These are phyloP conservation scores for Neurospora sublineolata DNA, from an alignment of 495 filamentous ascomycete genomes.

Conservation along the genomic window DNA sequence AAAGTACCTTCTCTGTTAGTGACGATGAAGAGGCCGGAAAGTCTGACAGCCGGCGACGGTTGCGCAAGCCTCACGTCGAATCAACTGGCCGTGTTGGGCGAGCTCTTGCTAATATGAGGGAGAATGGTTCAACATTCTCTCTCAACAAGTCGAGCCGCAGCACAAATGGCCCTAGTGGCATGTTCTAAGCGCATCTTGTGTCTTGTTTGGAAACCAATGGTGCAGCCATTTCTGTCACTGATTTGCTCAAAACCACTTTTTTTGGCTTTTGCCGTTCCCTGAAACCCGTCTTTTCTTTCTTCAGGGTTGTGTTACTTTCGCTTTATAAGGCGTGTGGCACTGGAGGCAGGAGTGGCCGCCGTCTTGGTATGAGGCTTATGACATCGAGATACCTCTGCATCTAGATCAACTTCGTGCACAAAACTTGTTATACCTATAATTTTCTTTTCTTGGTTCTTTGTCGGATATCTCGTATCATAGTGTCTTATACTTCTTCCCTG, in stretches of 20 bases:
- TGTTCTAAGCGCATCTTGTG: slow-evolving; percentile 25
- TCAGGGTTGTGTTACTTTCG: slow-evolving; percentile 8
- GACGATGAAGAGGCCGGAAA: slow-evolving; percentile 35
- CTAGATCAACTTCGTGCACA: slow-evolving; percentile 2
- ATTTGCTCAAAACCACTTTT: slow-evolving; percentile 3
- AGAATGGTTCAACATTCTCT: slow-evolving; percentile 25
- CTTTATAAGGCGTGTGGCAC: not conserved
- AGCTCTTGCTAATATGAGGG: slow-evolving; percentile 30
- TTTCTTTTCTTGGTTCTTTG: slow-evolving; percentile 6
- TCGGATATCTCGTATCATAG: not conserved
- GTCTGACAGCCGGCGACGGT: slow-evolving; percentile 27
- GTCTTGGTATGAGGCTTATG: slow-evolving; percentile 12
- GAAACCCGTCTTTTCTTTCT: slow-evolving; percentile 10
- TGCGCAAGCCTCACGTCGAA: slow-evolving; percentile 35
- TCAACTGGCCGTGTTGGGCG: slow-evolving; percentile 35
- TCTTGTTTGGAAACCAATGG: slow-evolving; percentile 2
- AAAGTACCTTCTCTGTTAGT: slow-evolving; percentile 39
- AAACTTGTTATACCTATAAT: not conserved
- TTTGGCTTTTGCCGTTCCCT: slow-evolving; percentile 9
- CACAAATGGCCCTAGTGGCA: slow-evolving; percentile 29
- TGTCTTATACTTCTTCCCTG: not conserved
- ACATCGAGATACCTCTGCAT: slow-evolving; percentile 22
- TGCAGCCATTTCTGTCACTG: not conserved
- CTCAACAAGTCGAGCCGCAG: slow-evolving; percentile 19
- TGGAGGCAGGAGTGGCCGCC: not conserved